Conservation (phyloP, 2,329 filamentous ascomycete species). For the Aspergillus brasiliensis region DNA sequence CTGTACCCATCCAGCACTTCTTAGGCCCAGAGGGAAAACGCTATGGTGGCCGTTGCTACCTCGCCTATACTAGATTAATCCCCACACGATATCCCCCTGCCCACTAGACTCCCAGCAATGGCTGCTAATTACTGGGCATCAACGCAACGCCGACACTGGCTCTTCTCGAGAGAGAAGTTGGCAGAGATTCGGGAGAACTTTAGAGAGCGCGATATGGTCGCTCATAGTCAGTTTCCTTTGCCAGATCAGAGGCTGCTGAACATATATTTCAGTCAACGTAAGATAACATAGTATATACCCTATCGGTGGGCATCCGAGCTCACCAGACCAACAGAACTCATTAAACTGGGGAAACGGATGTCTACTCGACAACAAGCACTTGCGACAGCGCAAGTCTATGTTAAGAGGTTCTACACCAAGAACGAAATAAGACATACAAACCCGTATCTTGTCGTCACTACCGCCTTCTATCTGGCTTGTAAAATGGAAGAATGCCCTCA, state of each 20-base stretch:
- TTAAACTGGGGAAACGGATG: conserved; percentile 80
- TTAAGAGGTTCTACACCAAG: conserved; percentile 89
- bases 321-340: conserved; percentile 62
- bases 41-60: conserved; percentile 13
- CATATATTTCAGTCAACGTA: conserved; percentile 91
- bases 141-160: conserved; percentile 87
- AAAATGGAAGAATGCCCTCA: conserved; percentile 98
- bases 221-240: conserved; percentile 77
- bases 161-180: conserved; percentile 81
- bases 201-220: conserved; percentile 71
- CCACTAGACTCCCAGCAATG: conserved; percentile 55
- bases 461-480: conserved; percentile 89
- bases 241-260: conserved; percentile 80
- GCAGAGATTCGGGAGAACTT: conserved; percentile 73
- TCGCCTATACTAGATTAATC: conserved; percentile 4
- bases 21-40: neutral
- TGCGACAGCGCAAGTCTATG: conserved; percentile 90
- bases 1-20: neutral
- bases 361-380: conserved; percentile 86
- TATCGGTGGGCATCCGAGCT: neutral
- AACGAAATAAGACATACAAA: conserved; percentile 92
- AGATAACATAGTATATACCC: conserved; percentile 32
- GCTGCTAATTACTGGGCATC: conserved; percentile 97
- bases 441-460: conserved; percentile 89
- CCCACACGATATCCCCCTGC: neutral